Base-by-base conservation (phyloP, 371 early-diverging fungal genomes). In the Coemansia sp. region DNA sequence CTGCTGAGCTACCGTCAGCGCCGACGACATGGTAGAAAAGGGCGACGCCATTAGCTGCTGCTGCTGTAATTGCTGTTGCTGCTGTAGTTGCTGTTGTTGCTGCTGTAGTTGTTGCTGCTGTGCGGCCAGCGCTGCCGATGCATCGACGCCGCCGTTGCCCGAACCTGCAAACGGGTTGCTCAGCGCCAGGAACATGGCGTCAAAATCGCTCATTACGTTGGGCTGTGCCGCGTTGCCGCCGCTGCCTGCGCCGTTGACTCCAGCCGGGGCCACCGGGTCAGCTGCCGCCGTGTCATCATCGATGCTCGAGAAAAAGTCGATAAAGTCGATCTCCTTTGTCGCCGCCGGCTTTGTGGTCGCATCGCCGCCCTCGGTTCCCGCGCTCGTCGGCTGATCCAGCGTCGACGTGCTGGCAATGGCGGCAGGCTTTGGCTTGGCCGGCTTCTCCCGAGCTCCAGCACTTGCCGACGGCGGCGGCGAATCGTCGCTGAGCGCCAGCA, bases 271-370 rank as follows among this genome's bases (percentile, higher is more conserved):
- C 1, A 20, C 40, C 12, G 42, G 31, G 14, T 33, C 33, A 7
- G 57, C 35, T 3, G 41, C 35, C 12, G 53, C 12, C 2, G 48
- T 51, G 3, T 88, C 87, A 50, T 86, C 83, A 42, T 90, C 87
- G 14, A 90, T 81, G 47, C 89, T 88, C 5, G 85, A 78, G 74
- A 89, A 90, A 67, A 88, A 89, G 65, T 90, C 90, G 20, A 86
- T 81, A 66, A 86, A 74, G 56, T 88, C 86, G 58, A 84, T 80
- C 61, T 81, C 69, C n/a, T 65, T 68, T 5, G 55, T 61, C 8
- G 59, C 58, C 20, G 65, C 34, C 62, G 55, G 26, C 26, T 26
- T 26, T 26, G 26, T 26, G 26, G 26, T 26, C 26, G 2, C 68
- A 16, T 9, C 45, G 5, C 38, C 49, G 4, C 35, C 33, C 16